Base-by-base conservation (phyloP, 2,329 filamentous ascomycete species). In the Aspergillus flavus region DNA sequence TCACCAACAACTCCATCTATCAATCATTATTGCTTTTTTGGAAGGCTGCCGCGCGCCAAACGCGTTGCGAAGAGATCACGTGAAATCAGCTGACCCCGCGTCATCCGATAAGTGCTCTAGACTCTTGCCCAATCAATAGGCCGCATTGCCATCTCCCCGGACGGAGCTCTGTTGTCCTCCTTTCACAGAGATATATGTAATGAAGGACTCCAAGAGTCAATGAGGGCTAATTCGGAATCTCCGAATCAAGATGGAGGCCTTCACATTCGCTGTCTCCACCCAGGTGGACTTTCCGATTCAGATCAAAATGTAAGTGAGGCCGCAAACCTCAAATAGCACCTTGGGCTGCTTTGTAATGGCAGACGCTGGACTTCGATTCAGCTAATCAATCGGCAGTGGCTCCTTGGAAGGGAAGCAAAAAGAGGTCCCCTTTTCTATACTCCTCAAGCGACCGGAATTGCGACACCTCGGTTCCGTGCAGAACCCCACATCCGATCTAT, bases 211-310 rank as follows among this genome's bases (percentile, higher is more conserved):
- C 28, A 30, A 30, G 53, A 10, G 43, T 41, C 21, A 23, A 30
- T 45, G 58, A 36, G 55, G 46, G 21, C 56, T 32, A 32, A 41
- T 39, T 55, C 32, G 52, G 52, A 55, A 55, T 46, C 57, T n/a
- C 56, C 57, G 21, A 55, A 21, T 39, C 46, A 57, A 74, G 50
- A 97, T 97, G 93, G 95, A 99, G 80, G 91, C 94, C 58, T 97
- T 97, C 80, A 96, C 94, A 34, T 98, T 98, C 82, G 94, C 93
- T 69, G 92, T 89, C 74, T 97, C 95, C 64, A 91, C 93, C 68
- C 89, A 92, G 78, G 85, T 98, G 71, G 86, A 93, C 71, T 87
- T 94, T 68, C 88, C 91, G 23, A 82, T 89, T 59, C 82, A 84
- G 71, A 80, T 89, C 66, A 87, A 86, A 78, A 86, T 90, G 87